Percentiles rank a stretch among this genome's conserved stretches.
Evolutionary conservation across 257 asterid species (phyloP).

Genomic region (Verbena officinalis): DNA sequence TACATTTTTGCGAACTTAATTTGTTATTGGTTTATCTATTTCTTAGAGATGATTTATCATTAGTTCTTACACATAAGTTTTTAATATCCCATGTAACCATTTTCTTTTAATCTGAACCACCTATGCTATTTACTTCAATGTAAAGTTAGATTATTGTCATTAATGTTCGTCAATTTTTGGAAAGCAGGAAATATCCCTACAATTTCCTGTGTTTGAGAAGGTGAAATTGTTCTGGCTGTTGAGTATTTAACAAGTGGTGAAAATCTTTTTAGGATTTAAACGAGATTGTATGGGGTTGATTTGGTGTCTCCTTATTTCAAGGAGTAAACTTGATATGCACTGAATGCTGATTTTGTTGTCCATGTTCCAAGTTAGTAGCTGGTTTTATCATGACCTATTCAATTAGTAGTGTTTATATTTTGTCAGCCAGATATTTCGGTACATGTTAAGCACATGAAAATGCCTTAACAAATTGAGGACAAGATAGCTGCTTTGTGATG

Average conservation of each 20-base stretch:
- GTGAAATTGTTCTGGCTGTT: slow-evolving; percentile 13
- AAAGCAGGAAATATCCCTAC: slow-evolving; percentile 1
- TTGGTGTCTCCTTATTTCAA: not conserved
- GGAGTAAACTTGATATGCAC: slow-evolving; percentile 8
- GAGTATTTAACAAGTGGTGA: not conserved
- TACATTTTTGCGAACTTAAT: not conserved
- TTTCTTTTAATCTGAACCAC: too few species aligned
- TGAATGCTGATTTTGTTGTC: slow-evolving; percentile 1
- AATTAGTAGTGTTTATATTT: slow-evolving; percentile 9
- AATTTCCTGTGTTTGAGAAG: slow-evolving; percentile 7
- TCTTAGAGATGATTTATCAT: slow-evolving; percentile 15
- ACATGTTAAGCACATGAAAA: slow-evolving; percentile 13
- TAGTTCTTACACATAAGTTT: not conserved
- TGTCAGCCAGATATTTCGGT: not conserved
- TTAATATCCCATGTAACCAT: not conserved
- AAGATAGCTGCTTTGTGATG: slow-evolving; percentile 7
- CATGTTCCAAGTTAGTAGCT: slow-evolving; percentile 14
- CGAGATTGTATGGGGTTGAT: not conserved
- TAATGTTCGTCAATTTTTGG: not conserved
- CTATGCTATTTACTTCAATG: too few species aligned
- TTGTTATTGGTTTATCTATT: not conserved
- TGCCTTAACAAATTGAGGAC: not conserved
- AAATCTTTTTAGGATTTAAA: not conserved
- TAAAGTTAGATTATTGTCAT: slow-evolving; percentile 4
- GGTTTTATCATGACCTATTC: slow-evolving; percentile 10